These are phyloP conservation scores for Aspergillus conjunctus DNA, from an alignment of 495 filamentous ascomycete genomes.

Conservation along the genomic window DNA sequence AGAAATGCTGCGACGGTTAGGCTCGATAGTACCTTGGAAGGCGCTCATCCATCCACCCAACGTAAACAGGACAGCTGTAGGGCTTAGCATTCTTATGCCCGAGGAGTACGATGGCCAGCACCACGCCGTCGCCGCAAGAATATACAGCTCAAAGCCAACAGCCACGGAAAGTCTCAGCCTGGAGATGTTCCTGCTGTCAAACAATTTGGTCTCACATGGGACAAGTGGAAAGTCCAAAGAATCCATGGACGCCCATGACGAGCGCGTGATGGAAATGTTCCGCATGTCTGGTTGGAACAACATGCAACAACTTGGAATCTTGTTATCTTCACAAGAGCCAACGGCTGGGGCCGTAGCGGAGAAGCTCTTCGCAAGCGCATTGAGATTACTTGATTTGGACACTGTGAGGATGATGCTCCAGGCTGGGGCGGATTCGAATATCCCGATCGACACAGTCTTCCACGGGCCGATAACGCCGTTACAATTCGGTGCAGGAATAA, in stretches of 20 bases:
- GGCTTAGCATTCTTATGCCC: conserved; percentile 20
- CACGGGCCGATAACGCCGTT: conserved; percentile 14
- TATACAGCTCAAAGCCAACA: conserved; percentile 8
- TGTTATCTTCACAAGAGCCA: conserved; percentile 14
- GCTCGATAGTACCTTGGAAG: conserved; percentile 16
- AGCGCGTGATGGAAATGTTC: conserved; percentile 18
- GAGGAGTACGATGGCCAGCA: conserved; percentile 14
- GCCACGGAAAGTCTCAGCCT: conserved; percentile 4
- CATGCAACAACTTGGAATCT: neutral
- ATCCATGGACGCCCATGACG: conserved; percentile 11
- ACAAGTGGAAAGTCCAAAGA: neutral
- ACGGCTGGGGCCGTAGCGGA: conserved; percentile 17
- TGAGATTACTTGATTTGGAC: conserved; percentile 8
- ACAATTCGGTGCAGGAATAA: conserved; percentile 3
- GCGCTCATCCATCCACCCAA: conserved; percentile 6
- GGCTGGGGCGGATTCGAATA: conserved; percentile 14
- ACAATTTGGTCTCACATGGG: conserved; percentile 16
- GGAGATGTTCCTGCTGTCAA: conserved; percentile 20
- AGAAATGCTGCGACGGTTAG: conserved; percentile 11
- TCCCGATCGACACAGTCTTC: conserved; percentile 7
- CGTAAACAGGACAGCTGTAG: conserved; percentile 14
- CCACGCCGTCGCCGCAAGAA: neutral
- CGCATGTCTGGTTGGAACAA: conserved; percentile 15
- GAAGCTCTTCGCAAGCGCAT: conserved; percentile 17
- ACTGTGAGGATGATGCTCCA: conserved; percentile 13